These are phyloP conservation scores for Solanum commersonii DNA, from an alignment of 257 asterid species.

Conservation along the genomic window DNA sequence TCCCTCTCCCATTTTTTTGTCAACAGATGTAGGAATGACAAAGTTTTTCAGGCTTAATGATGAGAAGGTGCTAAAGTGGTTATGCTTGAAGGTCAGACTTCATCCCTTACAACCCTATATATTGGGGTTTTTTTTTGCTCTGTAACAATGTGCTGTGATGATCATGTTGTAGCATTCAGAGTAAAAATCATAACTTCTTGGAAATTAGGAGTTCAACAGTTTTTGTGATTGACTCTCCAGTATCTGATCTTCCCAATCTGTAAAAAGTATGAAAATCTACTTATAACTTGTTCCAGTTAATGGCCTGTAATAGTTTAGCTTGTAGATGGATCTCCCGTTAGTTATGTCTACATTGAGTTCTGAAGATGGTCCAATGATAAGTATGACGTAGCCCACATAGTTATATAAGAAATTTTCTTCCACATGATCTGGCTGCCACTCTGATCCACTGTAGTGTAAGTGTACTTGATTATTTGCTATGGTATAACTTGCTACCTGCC, in stretches of 20 bases:
- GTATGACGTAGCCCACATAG: neutral
- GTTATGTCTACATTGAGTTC: neutral
- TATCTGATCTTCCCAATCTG: neutral
- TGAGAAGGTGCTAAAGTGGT: constrained; percentile 74
- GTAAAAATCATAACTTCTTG: neutral
- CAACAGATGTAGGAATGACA: constrained; percentile 65
- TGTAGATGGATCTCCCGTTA: neutral
- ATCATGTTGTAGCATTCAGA: neutral
- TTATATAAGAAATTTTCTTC: neutral
- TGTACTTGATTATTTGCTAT: neutral
- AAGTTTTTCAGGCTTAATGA: constrained; percentile 90
- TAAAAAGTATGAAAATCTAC: neutral
- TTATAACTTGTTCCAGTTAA: neutral
- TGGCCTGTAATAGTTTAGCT: neutral
- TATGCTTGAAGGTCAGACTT: constrained; percentile 59
- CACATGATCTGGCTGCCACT: neutral
- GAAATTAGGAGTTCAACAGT: neutral
- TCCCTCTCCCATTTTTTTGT: neutral
- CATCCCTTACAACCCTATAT: neutral
- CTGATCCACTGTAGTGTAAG: neutral
- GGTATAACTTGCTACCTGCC: neutral
- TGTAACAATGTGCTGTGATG: neutral
- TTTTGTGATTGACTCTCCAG: neutral
- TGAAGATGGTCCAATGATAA: neutral
- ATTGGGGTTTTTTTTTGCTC: neutral